Conservation (phyloP, 768 basidiomycete genomes). For the Russula ochroleuca region DNA sequence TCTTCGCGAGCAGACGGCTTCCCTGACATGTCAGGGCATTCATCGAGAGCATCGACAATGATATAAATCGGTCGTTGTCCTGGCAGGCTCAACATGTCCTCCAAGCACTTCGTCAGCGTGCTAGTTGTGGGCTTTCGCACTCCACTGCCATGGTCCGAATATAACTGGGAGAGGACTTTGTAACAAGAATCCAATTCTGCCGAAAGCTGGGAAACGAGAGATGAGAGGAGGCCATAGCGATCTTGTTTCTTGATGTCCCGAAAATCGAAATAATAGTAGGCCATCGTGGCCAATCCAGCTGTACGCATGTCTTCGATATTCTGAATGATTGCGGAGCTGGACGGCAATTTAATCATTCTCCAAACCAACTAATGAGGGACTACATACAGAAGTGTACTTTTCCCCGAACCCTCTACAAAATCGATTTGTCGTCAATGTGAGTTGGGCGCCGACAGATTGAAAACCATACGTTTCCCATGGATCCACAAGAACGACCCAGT, state of each 20-base stretch:
- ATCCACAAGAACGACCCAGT: not conserved
- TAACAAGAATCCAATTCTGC: not conserved
- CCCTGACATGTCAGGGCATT: constrained; percentile 7
- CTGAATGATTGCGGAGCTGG: not conserved
- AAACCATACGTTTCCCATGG: not conserved
- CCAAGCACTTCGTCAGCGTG: not conserved
- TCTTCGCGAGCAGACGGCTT: constrained; percentile 2
- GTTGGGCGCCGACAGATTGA: too few species aligned
- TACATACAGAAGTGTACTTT: not conserved
- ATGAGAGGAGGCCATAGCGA: not conserved
- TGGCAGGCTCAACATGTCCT: not conserved
- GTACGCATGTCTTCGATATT: not conserved
- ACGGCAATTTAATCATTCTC: too few species aligned
- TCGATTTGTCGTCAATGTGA: not conserved
- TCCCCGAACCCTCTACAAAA: not conserved
- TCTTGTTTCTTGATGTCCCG: constrained; percentile 3
- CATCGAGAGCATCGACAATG: constrained; percentile 10
- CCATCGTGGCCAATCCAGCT: not conserved
- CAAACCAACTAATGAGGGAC: not conserved
- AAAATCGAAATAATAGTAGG: not conserved
- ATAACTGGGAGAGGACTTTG: not conserved
- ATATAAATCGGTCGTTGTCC: not conserved
- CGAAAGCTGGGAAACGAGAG: constrained; percentile 3
- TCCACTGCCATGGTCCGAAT: not conserved
- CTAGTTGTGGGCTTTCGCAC: not conserved